A percentile compares a stretch with the other conserved stretches of the same genome.
Evolutionary conservation across 2,329 filamentous ascomycete genomes (phyloP).

Genomic region (Aspergillus uvarum): DNA sequence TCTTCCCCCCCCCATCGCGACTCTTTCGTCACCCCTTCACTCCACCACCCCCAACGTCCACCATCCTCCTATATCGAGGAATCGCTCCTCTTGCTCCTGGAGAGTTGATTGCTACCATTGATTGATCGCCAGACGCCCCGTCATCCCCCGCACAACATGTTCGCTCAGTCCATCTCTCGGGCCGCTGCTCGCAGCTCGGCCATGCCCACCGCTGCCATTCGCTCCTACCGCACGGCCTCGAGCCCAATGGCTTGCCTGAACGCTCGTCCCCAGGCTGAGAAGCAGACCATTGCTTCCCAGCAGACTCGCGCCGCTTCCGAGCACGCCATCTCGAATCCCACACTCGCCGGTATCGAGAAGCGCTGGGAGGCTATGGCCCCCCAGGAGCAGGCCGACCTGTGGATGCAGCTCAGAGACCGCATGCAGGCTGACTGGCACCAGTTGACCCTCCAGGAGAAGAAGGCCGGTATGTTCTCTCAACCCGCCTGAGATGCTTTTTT

Average conservation of each 20-base stretch:
- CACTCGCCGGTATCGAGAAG: constrained; percentile 97
- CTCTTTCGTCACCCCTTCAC: constrained; percentile 31
- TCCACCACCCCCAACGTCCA: constrained; percentile 23
- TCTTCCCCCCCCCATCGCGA: constrained; percentile 34
- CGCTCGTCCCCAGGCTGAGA: constrained; percentile 33
- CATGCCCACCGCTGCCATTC: constrained; percentile 35
- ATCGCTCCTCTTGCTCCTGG: constrained; percentile 21
- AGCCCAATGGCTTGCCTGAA: constrained; percentile 41
- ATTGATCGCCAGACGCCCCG: constrained; percentile 33
- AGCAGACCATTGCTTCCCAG: constrained; percentile 45
- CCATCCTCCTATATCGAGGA: constrained; percentile 27
- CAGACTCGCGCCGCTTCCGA: constrained; percentile 62
- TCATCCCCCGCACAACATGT: constrained; percentile 44
- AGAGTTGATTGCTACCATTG: constrained; percentile 20
- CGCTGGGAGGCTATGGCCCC: constrained; percentile 97
- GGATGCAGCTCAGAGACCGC: constrained; percentile 96
- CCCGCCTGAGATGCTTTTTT: neutral
- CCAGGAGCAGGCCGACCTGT: constrained; percentile 98
- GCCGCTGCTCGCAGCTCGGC: constrained; percentile 46
- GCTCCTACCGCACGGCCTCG: constrained; percentile 29
- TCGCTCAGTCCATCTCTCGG: constrained; percentile 48
- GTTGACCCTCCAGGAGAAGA: constrained; percentile 96
- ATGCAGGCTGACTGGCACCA: constrained; percentile 99
- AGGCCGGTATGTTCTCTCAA: constrained; percentile 76
- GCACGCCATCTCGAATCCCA: constrained; percentile 97